These are phyloP conservation scores for Ascochyta fabae DNA, from an alignment of 2,329 filamentous ascomycete species.

Conservation along the genomic window DNA sequence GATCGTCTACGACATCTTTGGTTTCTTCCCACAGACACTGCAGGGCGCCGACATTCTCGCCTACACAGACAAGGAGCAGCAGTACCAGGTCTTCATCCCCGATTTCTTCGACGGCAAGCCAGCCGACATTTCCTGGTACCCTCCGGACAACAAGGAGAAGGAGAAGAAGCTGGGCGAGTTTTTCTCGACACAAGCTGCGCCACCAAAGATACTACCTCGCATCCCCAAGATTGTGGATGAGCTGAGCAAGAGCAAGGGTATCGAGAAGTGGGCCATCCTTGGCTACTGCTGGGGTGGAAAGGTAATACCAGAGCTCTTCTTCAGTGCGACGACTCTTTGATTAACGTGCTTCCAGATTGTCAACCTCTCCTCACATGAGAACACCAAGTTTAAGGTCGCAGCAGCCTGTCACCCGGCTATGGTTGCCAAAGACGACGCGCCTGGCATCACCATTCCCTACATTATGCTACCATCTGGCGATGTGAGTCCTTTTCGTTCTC, in stretches of 20 bases:
- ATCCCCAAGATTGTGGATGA: conserved; percentile 63
- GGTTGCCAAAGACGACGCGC: conserved; percentile 65
- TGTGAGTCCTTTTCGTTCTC: not conserved
- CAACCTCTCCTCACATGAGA: conserved; percentile 58
- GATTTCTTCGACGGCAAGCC: conserved; percentile 87
- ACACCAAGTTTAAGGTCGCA: conserved; percentile 63
- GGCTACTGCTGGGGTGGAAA: conserved; percentile 67
- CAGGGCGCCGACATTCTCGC: conserved; percentile 70
- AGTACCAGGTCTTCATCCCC: conserved; percentile 88
- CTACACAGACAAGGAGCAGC: conserved; percentile 66
- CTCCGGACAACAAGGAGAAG: conserved; percentile 66
- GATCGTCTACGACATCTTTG: conserved; percentile 68
- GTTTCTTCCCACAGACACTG: conserved; percentile 67
- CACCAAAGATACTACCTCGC: conserved; percentile 63
- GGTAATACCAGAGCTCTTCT: conserved; percentile 22
- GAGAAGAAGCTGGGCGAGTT: conserved; percentile 65
- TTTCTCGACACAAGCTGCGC: conserved; percentile 63
- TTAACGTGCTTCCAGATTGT: conserved; percentile 56
- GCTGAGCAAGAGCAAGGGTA: conserved; percentile 56
- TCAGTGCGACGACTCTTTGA: not conserved
- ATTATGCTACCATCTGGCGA: conserved; percentile 64
- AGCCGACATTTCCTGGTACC: conserved; percentile 66
- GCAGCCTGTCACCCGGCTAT: conserved; percentile 66
- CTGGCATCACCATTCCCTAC: conserved; percentile 62
- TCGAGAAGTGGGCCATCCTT: conserved; percentile 65